Evolutionary conservation across 495 filamentous ascomycete species (phyloP), one percentile per base, ranked within the genome.

Genomic region (Glonium stellatum): DNA sequence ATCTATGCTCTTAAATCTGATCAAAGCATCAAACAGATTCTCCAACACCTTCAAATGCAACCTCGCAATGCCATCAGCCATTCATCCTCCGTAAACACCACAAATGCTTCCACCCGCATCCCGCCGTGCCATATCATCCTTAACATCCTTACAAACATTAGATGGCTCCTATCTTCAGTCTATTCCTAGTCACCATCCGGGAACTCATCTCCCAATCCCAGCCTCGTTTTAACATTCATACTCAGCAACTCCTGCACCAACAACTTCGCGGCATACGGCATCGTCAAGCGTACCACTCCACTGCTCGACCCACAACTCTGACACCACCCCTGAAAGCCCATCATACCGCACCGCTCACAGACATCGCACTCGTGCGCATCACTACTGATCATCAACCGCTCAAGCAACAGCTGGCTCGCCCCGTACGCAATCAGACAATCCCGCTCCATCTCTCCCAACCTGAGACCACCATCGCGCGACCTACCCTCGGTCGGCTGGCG

Each of bases 211-310:
- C 90, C 90, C 56, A 97, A 71, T 77, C 87, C 86, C 73, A 97
- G 73, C 55, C 84, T 78, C 48, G 91, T 89, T 58, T 89, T 86
- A 13, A 99, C 88, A 71, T 97, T 97, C 93, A 99, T 99, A 73
- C 89, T 95, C 71, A 95, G 80, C 68, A 99, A 71, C 75, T 99
- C 93, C 77, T 99, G 93, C 36, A 99, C 88, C 54, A 99, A 76
- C 69, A 99, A 74, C 80, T 99, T 99, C 2, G 95, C 95, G 5
- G 95, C 93, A 73, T 99, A 99, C n/a, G 93, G 93, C 76, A 99
- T 95, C 53, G 83, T 90, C 88, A 99, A 92, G 75, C 87, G 85
- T 6, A 85, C 84, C 11, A 97, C 88, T 6, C 84, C 82, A 37
- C 84, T 79, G 23, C 86, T 89, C 54, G 84, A 90, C 74, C 87